Base-by-base conservation (phyloP, 2,329 filamentous ascomycete species). In the Pseudogymnoascus sp. region DNA sequence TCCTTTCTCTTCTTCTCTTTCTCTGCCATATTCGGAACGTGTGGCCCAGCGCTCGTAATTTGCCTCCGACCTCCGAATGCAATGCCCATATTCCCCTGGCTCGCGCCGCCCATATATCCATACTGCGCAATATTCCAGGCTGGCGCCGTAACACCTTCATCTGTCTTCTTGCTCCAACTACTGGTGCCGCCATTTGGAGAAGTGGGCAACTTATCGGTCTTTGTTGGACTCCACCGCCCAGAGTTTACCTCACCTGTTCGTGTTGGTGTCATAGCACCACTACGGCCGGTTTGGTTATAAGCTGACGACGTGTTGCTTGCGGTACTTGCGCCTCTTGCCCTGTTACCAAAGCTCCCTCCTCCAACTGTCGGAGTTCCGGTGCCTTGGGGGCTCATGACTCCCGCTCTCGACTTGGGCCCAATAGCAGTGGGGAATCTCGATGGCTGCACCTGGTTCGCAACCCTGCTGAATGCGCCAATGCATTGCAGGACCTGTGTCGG, bases 111-210 rank as follows among this genome's bases (percentile, higher is more conserved):
- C 88, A 97, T 94, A 75, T 97, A 99, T 6, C 94, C 92, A 71
- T 99, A 99, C 72, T 99, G 94, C 62, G 92, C 89, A 68, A 97
- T 97, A 72, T 97, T 99, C 94, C 94, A 99, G 1, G 94, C 94
- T 0, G 94, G 94, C 25, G 87, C 81, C 1, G 92, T 97, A 47
- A 81, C 82, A 14, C 83, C 84, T 73, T 97, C 89, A 67, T 97
- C 90, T 61, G 83, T 82, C 73, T 83, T 90, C 72, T 85, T 95
- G 74, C 90, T 96, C 94, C 94, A 97, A 74, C 86, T 95, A 71
- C 89, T 96, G 64, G 93, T 84, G 1, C 78, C 74, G 11, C 33
- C 37, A 30, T 75, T 71, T 38, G 82, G 79, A 59, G 85, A 80
- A 62, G 77, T 73, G 12, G 80, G 73, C 30, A 80, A 80, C 33